A percentile compares a stretch with the other conserved stretches of the same genome.
These are phyloP conservation scores for Saccharomyces hybrid DNA, from an alignment of 1,139 yeast species.

Conservation along the genomic window DNA sequence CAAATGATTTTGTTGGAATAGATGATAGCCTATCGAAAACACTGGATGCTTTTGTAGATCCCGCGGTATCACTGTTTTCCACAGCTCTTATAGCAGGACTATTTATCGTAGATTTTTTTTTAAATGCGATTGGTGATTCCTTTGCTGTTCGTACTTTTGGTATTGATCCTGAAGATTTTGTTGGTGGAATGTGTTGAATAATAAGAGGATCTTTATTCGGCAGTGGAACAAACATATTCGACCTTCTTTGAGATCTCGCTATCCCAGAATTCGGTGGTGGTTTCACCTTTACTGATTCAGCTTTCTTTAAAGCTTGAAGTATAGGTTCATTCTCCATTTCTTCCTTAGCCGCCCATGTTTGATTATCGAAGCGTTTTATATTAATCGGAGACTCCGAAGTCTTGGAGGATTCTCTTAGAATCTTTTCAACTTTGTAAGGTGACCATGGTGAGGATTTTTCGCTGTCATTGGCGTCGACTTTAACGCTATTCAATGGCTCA, in stretches of 20 bases:
- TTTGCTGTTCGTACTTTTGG: not conserved
- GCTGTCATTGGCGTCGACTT: not conserved
- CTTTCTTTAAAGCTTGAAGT: not conserved
- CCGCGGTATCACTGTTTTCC: not conserved
- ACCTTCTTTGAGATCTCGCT: constrained; percentile 22
- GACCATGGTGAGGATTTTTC: constrained; percentile 22
- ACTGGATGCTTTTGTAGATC: constrained; percentile 9
- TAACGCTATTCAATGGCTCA: not conserved
- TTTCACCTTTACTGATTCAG: not conserved
- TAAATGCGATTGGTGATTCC: not conserved
- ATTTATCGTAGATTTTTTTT: not conserved
- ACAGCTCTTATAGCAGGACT: not conserved
- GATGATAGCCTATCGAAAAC: constrained; percentile 29
- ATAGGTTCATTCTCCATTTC: not conserved
- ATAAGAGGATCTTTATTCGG: constrained; percentile 31
- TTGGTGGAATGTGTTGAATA: constrained; percentile 13
- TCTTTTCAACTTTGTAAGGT: constrained; percentile 20
- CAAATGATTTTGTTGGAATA: constrained; percentile 28
- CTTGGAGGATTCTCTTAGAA: constrained; percentile 8
- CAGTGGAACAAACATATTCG: constrained; percentile 30
- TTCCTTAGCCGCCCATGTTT: not conserved
- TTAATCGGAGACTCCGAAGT: not conserved
- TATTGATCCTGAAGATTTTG: constrained; percentile 5
- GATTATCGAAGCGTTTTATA: constrained; percentile 1
- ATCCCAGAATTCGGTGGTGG: constrained; percentile 1